Percentiles rank a stretch among this genome's conserved stretches.
Evolutionary conservation across 208 protist species (phyloP).

Genomic region (Leishmania tarentolae): DNA sequence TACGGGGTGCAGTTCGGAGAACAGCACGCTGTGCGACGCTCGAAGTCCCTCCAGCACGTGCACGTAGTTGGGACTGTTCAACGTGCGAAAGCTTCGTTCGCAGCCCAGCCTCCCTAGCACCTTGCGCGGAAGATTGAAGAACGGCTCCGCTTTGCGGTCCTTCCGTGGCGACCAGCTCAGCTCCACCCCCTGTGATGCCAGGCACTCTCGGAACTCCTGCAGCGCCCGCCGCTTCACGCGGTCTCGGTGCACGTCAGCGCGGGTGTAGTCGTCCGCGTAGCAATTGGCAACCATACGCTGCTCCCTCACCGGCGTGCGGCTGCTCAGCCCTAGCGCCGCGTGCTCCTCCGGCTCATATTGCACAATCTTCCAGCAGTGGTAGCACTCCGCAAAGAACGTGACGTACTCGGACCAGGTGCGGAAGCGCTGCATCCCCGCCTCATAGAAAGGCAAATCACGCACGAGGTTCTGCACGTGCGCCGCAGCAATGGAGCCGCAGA

Average conservation of each 20-base stretch:
- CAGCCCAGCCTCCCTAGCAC: conserved; percentile 14
- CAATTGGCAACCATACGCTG: conserved; percentile 58
- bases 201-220: conserved; percentile 34
- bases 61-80: conserved; percentile 68
- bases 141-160: conserved; percentile 5
- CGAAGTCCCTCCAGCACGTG: conserved; percentile 37
- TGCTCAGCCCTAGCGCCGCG: conserved; percentile 43
- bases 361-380: conserved; percentile 48
- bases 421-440: conserved; percentile 47
- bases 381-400: conserved; percentile 37
- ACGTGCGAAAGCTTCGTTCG: conserved; percentile 41
- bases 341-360: conserved; percentile 48
- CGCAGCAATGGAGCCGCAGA: conserved; percentile 60
- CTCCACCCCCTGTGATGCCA: conserved; percentile 10
- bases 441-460: conserved; percentile 69
- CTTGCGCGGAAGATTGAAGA: conserved; percentile 10
- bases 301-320: conserved; percentile 44
- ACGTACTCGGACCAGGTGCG: conserved; percentile 64
- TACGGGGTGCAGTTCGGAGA: conserved; percentile 37
- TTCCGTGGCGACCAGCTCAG: background rate
- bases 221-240: conserved; percentile 44
- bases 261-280: conserved; percentile 28
- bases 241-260: conserved; percentile 53
- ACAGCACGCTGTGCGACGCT: conserved; percentile 37
- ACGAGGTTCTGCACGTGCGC: conserved; percentile 80